Evolutionary conservation across 257 asterid species (phyloP).

Genomic region (Fraxinus quadrangulata): DNA sequence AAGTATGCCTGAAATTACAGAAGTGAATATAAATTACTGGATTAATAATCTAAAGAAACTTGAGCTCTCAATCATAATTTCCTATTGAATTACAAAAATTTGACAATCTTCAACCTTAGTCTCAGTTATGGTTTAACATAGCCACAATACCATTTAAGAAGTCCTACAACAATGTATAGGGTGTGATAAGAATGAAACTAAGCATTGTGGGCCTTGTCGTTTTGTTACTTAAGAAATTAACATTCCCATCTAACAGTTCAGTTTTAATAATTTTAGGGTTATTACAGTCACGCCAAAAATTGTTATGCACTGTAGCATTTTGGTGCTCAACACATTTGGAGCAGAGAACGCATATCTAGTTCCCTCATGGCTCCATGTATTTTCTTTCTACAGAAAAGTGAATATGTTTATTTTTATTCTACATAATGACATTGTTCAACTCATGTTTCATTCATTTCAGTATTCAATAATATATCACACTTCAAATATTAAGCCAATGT

Average conservation of each 20-base stretch:
- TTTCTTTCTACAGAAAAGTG: constrained; percentile 13
- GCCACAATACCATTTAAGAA: constrained; percentile 6
- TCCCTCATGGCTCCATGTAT: not conserved
- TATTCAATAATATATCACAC: not conserved
- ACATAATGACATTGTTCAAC: constrained; percentile 18
- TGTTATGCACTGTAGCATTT: constrained; percentile 8
- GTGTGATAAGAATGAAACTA: not conserved
- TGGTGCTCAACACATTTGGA: constrained; percentile 13
- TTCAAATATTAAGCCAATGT: constrained; percentile 12
- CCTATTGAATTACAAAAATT: constrained; percentile 13
- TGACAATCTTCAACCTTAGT: not conserved
- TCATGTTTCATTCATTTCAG: constrained; percentile 23
- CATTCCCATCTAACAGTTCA: constrained; percentile 20
- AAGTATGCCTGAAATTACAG: constrained; percentile 79
- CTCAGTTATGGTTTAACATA: constrained; percentile 9
- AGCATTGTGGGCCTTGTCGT: not conserved
- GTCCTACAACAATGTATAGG: constrained; percentile 5
- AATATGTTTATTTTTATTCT: constrained; percentile 12
- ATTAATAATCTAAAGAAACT: not conserved
- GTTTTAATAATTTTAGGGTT: constrained; percentile 17
- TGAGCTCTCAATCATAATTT: constrained; percentile 18
- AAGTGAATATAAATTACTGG: constrained; percentile 16
- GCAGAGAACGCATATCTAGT: constrained; percentile 12
- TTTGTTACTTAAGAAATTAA: constrained; percentile 8
- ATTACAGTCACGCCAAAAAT: constrained; percentile 13